Conservation (phyloP, 2,329 filamentous ascomycete genomes). For the Stachybotrys chartarum region DNA sequence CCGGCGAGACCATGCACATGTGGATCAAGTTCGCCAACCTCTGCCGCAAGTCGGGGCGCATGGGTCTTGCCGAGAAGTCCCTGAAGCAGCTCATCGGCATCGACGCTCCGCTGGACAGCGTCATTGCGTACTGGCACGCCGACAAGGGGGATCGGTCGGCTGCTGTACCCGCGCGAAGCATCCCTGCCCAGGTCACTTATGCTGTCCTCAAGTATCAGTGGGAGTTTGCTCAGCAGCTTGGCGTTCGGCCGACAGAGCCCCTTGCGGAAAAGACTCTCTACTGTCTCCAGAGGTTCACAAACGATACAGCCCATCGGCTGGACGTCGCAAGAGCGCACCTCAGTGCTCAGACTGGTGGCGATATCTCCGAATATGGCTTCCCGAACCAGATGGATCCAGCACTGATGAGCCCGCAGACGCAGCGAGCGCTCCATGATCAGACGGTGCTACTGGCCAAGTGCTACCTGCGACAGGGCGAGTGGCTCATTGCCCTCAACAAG, state of each 20-base stretch:
- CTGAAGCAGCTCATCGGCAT: slow-evolving; percentile 81
- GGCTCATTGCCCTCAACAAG: slow-evolving; percentile 79
- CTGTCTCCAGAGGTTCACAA: slow-evolving; percentile 54
- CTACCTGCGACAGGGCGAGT: slow-evolving; percentile 93
- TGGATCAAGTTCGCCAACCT: slow-evolving; percentile 99
- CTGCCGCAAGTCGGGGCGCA: slow-evolving; percentile 90
- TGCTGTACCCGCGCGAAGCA: slow-evolving; percentile 31
- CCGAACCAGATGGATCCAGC: slow-evolving; percentile 37
- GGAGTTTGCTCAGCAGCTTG: slow-evolving; percentile 66
- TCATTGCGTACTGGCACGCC: slow-evolving; percentile 54
- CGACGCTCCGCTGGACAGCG: slow-evolving; percentile 53
- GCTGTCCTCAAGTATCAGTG: slow-evolving; percentile 97
- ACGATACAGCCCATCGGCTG: slow-evolving; percentile 48
- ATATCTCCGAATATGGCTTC: slow-evolving; percentile 43
- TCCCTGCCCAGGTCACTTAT: slow-evolving; percentile 77
- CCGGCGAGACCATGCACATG: slow-evolving; percentile 94
- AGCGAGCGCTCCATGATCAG: slow-evolving; percentile 50
- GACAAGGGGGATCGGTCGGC: slow-evolving; percentile 13
- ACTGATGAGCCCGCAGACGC: slow-evolving; percentile 40
- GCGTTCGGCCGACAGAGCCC: not conserved
- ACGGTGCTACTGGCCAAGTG: slow-evolving; percentile 82
- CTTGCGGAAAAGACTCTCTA: slow-evolving; percentile 43
- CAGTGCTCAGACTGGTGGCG: slow-evolving; percentile 36
- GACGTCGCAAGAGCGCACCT: slow-evolving; percentile 47
- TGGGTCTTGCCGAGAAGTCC: slow-evolving; percentile 92